Conservation (phyloP, 2,329 filamentous ascomycete genomes). For the Rhynchosporium graminicola region DNA sequence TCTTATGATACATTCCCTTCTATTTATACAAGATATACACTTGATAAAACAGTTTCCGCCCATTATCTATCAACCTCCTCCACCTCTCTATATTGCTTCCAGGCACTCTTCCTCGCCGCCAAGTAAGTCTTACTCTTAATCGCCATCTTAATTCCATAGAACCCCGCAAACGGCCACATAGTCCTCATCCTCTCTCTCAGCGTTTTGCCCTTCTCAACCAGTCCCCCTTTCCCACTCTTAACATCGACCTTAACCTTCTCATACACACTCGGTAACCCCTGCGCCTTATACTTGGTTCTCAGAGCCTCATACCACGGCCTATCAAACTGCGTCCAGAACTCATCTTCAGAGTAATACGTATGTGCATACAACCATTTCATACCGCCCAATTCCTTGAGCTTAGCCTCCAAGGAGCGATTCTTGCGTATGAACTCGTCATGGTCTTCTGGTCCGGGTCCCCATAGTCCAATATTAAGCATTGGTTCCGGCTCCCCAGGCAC, state of each 20-base stretch:
- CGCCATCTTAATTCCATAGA: slow-evolving; percentile 60
- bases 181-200: slow-evolving; percentile 49
- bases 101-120: slow-evolving; percentile 32
- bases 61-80: slow-evolving; percentile 3
- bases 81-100: slow-evolving; percentile 31
- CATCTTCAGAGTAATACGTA: slow-evolving; percentile 74
- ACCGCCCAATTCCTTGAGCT: slow-evolving; percentile 68
- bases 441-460: slow-evolving; percentile 74
- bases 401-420: slow-evolving; percentile 71
- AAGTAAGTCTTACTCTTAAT: slow-evolving; percentile 51
- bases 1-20: background rate
- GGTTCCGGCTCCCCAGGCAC: slow-evolving; percentile 38
- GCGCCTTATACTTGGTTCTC: slow-evolving; percentile 62
- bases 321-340: slow-evolving; percentile 69
- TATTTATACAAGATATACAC: background rate
- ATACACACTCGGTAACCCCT: slow-evolving; percentile 64
- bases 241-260: slow-evolving; percentile 67
- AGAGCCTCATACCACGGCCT: slow-evolving; percentile 61
- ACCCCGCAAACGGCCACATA: slow-evolving; percentile 58
- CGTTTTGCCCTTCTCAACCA: slow-evolving; percentile 33
- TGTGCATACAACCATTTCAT: slow-evolving; percentile 89
- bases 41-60: background rate
- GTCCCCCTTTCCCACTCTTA: slow-evolving; percentile 42
- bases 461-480: slow-evolving; percentile 70
- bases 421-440: slow-evolving; percentile 61